Evolutionary conservation across 2,329 filamentous ascomycete genomes (phyloP).

Genomic region (Fusarium concolor): DNA sequence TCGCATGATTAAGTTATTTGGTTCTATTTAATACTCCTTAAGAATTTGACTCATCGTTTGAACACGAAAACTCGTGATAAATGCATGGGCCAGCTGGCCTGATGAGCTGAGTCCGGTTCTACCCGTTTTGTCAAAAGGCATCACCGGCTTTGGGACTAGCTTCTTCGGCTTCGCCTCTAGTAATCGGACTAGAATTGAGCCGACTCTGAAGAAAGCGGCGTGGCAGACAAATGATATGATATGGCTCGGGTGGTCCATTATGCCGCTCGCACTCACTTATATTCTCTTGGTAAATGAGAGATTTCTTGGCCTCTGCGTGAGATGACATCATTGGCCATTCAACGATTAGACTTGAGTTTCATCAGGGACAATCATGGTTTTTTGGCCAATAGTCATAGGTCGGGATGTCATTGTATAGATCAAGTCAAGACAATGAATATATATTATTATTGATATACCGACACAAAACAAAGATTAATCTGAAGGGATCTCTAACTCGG

Average conservation of each 20-base stretch:
- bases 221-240: neutral
- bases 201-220: neutral
- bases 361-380: neutral
- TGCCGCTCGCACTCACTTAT: neutral
- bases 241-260: neutral
- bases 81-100: conserved; percentile 13
- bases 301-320: neutral
- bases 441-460: no score
- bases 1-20: neutral
- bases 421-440: no score
- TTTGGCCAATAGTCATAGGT: neutral
- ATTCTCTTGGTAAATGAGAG: neutral
- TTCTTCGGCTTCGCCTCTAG: conserved; percentile 3
- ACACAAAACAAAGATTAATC: no score
- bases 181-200: conserved; percentile 11
- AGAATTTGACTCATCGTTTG: conserved; percentile 14
- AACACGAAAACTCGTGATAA: neutral
- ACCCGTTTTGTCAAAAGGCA: conserved; percentile 2
- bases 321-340: neutral
- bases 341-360: neutral
- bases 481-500: no score
- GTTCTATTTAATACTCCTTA: neutral
- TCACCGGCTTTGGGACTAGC: conserved; percentile 4
- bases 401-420: no score
- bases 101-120: conserved; percentile 15